Percentiles rank a stretch among this genome's conserved stretches.
These are phyloP conservation scores for Atkinsonella texensis DNA, from an alignment of 2,329 filamentous ascomycete genomes.

Conservation along the genomic window DNA sequence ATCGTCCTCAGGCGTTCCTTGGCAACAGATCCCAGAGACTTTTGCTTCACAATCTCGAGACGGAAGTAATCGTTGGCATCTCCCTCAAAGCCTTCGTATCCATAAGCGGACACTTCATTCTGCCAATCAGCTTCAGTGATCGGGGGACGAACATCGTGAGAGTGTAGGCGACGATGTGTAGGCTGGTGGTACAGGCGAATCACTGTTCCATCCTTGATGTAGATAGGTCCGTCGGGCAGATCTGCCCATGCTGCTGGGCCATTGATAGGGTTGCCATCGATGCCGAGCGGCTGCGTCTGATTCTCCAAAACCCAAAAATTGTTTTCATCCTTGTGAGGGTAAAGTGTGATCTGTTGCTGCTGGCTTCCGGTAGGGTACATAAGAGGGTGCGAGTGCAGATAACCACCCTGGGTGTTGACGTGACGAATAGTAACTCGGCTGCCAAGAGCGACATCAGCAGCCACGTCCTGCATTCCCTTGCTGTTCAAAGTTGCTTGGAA, in stretches of 20 bases:
- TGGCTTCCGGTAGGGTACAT: constrained; percentile 98
- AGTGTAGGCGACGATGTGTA: constrained; percentile 85
- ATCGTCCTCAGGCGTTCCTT: constrained; percentile 86
- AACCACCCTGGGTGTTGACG: constrained; percentile 94
- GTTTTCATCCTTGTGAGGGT: constrained; percentile 98
- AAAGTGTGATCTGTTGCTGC: constrained; percentile 96
- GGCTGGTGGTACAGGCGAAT: constrained; percentile 73
- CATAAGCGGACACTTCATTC: constrained; percentile 92
- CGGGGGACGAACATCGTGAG: constrained; percentile 82
- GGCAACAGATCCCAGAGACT: constrained; percentile 66
- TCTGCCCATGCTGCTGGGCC: constrained; percentile 78
- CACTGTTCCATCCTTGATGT: constrained; percentile 68
- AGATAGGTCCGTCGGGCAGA: constrained; percentile 44
- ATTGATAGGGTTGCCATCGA: constrained; percentile 63
- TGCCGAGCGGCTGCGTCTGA: constrained; percentile 77
- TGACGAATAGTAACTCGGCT: constrained; percentile 80
- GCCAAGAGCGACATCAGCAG: constrained; percentile 82
- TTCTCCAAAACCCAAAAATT: constrained; percentile 93
- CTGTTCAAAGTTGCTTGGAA: constrained; percentile 96
- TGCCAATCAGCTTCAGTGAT: constrained; percentile 88
- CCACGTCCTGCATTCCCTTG: constrained; percentile 91
- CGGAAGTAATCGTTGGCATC: constrained; percentile 96
- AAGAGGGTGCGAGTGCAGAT: constrained; percentile 89
- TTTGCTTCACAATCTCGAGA: constrained; percentile 83
- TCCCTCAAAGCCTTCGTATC: constrained; percentile 91